These are phyloP conservation scores for Pseudoperonospora humuli DNA, from an alignment of 352 stramenopile species.

Conservation along the genomic window DNA sequence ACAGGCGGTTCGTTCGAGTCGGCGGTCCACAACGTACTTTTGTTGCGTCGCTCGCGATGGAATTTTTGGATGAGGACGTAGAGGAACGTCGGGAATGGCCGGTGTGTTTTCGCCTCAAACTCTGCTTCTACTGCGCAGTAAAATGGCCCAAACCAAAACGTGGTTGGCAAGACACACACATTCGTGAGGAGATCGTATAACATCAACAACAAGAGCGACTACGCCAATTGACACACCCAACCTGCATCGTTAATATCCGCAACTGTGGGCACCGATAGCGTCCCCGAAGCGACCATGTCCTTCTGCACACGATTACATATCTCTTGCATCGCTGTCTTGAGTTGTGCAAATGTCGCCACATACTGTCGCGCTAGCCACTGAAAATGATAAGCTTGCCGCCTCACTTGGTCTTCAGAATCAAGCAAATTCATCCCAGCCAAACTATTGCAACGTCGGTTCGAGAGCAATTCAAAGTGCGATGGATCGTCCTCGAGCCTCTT, in stretches of 20 bases:
- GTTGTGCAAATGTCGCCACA: constrained; percentile 42
- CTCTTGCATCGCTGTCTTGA: constrained; percentile 40
- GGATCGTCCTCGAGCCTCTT: constrained; percentile 59
- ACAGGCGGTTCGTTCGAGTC: constrained; percentile 57
- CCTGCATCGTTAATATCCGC: constrained; percentile 55
- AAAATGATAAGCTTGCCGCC: constrained; percentile 54
- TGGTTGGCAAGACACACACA: constrained; percentile 16
- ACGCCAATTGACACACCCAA: constrained; percentile 12
- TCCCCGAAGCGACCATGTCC: constrained; percentile 23
- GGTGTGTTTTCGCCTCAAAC: constrained; percentile 75
- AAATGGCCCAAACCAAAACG: constrained; percentile 19
- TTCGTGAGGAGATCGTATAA: constrained; percentile 8
- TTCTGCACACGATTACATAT: constrained; percentile 46
- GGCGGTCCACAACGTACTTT: constrained; percentile 41
- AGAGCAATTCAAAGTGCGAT: constrained; percentile 33
- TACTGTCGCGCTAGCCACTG: constrained; percentile 67
- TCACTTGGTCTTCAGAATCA: constrained; percentile 22
- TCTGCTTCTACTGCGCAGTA: constrained; percentile 69
- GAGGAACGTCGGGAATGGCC: constrained; percentile 68
- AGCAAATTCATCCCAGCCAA: constrained; percentile 20
- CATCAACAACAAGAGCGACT: neutral
- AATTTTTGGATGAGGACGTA: constrained; percentile 82
- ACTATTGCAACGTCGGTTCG: constrained; percentile 19
- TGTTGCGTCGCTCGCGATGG: constrained; percentile 55
- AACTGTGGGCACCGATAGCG: constrained; percentile 23